A percentile compares a stretch with the other conserved stretches of the same genome.
These are phyloP conservation scores for Erigeron philadelphicus DNA, from an alignment of 140 eudicot genomes.

Conservation along the genomic window DNA sequence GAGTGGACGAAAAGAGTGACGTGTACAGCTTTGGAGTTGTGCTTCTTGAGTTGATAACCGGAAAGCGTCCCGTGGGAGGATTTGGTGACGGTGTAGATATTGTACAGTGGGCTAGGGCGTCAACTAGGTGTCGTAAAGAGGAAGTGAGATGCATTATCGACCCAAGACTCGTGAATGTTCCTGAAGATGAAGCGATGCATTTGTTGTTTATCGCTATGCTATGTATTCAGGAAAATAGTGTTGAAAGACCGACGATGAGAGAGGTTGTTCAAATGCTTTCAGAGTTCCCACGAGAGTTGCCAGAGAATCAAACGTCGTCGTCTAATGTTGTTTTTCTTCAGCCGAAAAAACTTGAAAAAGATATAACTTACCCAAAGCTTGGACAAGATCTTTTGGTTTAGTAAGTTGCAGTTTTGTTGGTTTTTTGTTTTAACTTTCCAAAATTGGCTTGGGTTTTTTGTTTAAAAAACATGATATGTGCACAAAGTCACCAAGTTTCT, in stretches of 20 bases:
- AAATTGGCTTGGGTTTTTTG: conserved; percentile 32
- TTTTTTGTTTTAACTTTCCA: conserved; percentile 16
- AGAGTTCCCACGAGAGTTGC: conserved; percentile 51
- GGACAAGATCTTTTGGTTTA: conserved; percentile 43
- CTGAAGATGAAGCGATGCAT: conserved; percentile 70
- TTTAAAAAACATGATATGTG: conserved; percentile 24
- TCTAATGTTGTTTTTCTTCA: conserved; percentile 31
- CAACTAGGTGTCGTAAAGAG: conserved; percentile 54
- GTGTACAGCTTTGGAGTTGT: conserved; percentile 95
- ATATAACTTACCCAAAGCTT: conserved; percentile 31
- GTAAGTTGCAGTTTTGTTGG: conserved; percentile 13
- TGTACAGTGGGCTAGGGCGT: conserved; percentile 62
- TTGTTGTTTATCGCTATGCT: conserved; percentile 75
- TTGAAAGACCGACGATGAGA: conserved; percentile 84
- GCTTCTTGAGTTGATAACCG: conserved; percentile 69
- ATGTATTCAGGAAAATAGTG: conserved; percentile 68
- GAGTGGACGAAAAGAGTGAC: conserved; percentile 92
- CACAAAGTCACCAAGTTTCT: conserved; percentile 19
- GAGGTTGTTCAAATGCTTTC: conserved; percentile 87
- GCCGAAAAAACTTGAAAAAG: conserved; percentile 33
- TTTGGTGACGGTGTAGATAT: conserved; percentile 97
- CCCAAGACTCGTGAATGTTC: conserved; percentile 47
- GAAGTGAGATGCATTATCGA: conserved; percentile 51
- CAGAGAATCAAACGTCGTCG: conserved; percentile 39
- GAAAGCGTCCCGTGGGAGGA: conserved; percentile 79